Evolutionary conservation across 2,329 filamentous ascomycete species (phyloP).

Genomic region (Epichloe uncinata): DNA sequence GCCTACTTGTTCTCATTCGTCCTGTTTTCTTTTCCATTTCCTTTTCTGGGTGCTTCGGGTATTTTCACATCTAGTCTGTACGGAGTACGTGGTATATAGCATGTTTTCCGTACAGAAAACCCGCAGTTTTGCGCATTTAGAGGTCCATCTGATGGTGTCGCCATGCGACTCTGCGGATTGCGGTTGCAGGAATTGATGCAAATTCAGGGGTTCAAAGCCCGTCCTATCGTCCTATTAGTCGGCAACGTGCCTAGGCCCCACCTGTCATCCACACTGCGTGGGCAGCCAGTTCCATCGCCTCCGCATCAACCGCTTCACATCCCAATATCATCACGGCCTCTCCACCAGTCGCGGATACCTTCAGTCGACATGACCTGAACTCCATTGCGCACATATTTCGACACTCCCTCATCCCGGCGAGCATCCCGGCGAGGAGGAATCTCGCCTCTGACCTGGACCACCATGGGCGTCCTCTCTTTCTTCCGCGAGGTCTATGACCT

Average conservation of each 20-base stretch:
- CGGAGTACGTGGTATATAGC: too few relatives aligned
- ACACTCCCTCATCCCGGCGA: background rate
- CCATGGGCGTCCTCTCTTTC: conserved; percentile 31
- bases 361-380: background rate
- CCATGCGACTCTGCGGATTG: too few relatives aligned
- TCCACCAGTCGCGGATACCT: background rate
- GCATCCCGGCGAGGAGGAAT: background rate
- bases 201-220: background rate
- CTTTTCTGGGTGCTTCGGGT: too few relatives aligned
- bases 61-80: too few relatives aligned
- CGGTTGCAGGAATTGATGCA: too few relatives aligned
- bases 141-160: background rate
- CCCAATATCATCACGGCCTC: background rate
- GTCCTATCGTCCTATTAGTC: too few relatives aligned
- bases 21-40: background rate
- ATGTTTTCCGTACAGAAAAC: too few relatives aligned
- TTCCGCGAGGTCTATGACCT: conserved; percentile 46
- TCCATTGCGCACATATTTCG: background rate
- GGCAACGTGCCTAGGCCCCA: background rate
- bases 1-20: background rate
- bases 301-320: background rate
- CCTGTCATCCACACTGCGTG: background rate
- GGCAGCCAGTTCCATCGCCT: background rate
- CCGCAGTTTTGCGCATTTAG: conserved; percentile 1
- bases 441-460: conserved; percentile 3